Percentiles rank a stretch among this genome's conserved stretches.
phyloP scores from a whole-genome alignment of 768 basidiomycete genomes.

The Termitomyces bulborhizus region DNA sequence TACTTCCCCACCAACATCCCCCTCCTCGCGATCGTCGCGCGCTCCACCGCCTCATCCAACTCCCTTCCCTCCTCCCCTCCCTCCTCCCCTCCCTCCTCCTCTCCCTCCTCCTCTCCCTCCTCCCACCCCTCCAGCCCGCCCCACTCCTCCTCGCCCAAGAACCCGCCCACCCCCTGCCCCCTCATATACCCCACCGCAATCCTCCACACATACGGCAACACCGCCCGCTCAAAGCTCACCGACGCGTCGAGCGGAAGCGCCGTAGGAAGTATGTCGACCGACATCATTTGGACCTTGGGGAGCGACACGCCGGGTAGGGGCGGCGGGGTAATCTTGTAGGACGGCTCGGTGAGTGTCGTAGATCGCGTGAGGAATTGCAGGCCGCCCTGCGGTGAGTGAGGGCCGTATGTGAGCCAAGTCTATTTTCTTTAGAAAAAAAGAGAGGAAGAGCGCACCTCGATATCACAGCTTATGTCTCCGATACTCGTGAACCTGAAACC shows the following conservation, averaged over 20 bases:
- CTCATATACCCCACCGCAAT: constrained; percentile 27
- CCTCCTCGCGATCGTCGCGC: constrained; percentile 62
- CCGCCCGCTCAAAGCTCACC: constrained; percentile 58
- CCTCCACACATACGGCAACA: constrained; percentile 63
- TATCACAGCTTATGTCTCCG: constrained; percentile 87
- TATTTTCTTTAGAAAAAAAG: not conserved
- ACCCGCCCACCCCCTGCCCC: no score
- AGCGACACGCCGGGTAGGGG: not conserved
- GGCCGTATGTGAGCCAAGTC: no score
- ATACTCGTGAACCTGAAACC: constrained; percentile 61
- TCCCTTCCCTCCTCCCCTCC: no score
- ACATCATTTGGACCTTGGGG: constrained; percentile 68
- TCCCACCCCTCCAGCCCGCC: not conserved
- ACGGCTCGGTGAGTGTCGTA: constrained; percentile 75
- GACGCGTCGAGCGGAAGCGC: constrained; percentile 81
- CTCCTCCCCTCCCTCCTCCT: constrained; percentile 13
- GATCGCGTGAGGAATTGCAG: constrained; percentile 75
- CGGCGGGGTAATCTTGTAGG: constrained; percentile 46
- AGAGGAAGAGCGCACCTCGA: constrained; percentile 41
- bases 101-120: constrained; percentile 20
- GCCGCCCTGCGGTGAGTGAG: constrained; percentile 50
- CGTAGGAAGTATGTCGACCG: constrained; percentile 87
- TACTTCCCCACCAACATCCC: constrained; percentile 53
- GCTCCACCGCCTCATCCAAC: constrained; percentile 40
- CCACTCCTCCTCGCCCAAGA: constrained; percentile 11